These are phyloP conservation scores for Aspergillus transmontanensis DNA, from an alignment of 2,329 filamentous ascomycete genomes.

Conservation along the genomic window DNA sequence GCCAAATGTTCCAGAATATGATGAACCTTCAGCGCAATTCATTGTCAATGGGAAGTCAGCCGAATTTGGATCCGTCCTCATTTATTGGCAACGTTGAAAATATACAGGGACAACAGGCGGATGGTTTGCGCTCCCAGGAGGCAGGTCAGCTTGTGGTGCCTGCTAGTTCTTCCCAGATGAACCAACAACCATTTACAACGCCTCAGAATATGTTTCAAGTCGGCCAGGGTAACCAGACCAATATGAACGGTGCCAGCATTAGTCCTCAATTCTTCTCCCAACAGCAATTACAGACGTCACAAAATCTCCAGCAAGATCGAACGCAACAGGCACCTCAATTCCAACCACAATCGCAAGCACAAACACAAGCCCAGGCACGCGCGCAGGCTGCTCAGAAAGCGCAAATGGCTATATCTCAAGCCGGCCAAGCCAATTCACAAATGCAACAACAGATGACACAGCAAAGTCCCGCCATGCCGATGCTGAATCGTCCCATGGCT, in stretches of 20 bases:
- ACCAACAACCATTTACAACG: slow-evolving; percentile 42
- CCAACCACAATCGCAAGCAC: slow-evolving; percentile 42
- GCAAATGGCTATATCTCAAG: slow-evolving; percentile 49
- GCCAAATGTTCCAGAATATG: slow-evolving; percentile 45
- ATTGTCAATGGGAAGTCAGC: slow-evolving; percentile 37
- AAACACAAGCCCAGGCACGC: slow-evolving; percentile 43
- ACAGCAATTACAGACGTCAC: slow-evolving; percentile 45
- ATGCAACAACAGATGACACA: slow-evolving; percentile 42
- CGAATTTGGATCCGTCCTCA: slow-evolving; percentile 36
- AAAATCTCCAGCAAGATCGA: slow-evolving; percentile 47
- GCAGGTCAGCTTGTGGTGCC: slow-evolving; percentile 66
- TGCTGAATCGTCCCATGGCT: slow-evolving; percentile 47
- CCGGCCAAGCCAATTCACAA: slow-evolving; percentile 46
- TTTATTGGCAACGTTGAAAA: slow-evolving; percentile 55
- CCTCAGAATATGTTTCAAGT: slow-evolving; percentile 46
- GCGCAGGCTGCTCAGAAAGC: slow-evolving; percentile 48
- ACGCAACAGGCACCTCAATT: slow-evolving; percentile 38
- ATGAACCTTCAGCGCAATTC: slow-evolving; percentile 44
- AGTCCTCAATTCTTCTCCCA: slow-evolving; percentile 47
- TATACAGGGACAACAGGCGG: slow-evolving; percentile 62
- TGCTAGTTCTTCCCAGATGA: slow-evolving; percentile 60
- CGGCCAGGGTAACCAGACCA: slow-evolving; percentile 39
- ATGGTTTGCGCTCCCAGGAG: slow-evolving; percentile 63
- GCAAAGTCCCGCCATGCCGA: slow-evolving; percentile 44
- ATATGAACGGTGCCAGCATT: slow-evolving; percentile 39